These are phyloP conservation scores for Magnusiomyces tetraspermus DNA, from an alignment of 1,139 yeast genomes.

Conservation along the genomic window DNA sequence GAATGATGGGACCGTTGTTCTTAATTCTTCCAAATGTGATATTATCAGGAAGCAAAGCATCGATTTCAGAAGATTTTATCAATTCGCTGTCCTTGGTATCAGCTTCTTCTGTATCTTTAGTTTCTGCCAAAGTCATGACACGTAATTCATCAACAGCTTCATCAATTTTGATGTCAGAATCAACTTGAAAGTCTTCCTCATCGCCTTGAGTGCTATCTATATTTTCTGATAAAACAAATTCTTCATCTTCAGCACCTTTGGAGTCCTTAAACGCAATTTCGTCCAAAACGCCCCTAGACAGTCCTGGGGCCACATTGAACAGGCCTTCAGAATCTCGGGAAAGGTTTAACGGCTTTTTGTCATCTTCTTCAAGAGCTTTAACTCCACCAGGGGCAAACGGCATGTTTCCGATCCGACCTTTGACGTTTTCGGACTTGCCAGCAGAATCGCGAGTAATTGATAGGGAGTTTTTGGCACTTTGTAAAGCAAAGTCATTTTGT, in stretches of 20 bases:
- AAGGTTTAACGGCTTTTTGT: slow-evolving; percentile 42
- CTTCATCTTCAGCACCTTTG: slow-evolving; percentile 24
- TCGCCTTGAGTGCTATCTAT: slow-evolving; percentile 1
- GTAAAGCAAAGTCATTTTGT: slow-evolving; percentile 41
- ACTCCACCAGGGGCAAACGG: slow-evolving; percentile 96
- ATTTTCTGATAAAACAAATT: slow-evolving; percentile 3
- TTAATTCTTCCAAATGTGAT: slow-evolving; percentile 39
- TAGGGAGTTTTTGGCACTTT: slow-evolving; percentile 58
- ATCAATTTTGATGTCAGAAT: too few species aligned
- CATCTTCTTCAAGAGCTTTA: slow-evolving; percentile 29
- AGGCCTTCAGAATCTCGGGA: slow-evolving; percentile 58
- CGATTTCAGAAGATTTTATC: slow-evolving; percentile 32
- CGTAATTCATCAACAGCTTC: slow-evolving; percentile 11
- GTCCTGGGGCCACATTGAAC: slow-evolving; percentile 76
- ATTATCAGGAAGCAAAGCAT: slow-evolving; percentile 64
- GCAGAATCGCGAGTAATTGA: slow-evolving; percentile 63
- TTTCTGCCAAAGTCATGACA: not conserved
- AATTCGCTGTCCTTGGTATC: slow-evolving; percentile 34
- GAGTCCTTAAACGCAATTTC: slow-evolving; percentile 23
- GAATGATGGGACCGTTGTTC: slow-evolving; percentile 15
- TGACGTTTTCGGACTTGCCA: slow-evolving; percentile 49
- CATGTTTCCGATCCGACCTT: slow-evolving; percentile 64
- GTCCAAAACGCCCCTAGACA: slow-evolving; percentile 55
- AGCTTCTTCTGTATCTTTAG: slow-evolving; percentile 7
- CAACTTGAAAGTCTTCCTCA: not conserved